phyloP scores from a whole-genome alignment of 2,329 filamentous ascomycete genomes.

The Stagonosporopsis rhizophila region DNA sequence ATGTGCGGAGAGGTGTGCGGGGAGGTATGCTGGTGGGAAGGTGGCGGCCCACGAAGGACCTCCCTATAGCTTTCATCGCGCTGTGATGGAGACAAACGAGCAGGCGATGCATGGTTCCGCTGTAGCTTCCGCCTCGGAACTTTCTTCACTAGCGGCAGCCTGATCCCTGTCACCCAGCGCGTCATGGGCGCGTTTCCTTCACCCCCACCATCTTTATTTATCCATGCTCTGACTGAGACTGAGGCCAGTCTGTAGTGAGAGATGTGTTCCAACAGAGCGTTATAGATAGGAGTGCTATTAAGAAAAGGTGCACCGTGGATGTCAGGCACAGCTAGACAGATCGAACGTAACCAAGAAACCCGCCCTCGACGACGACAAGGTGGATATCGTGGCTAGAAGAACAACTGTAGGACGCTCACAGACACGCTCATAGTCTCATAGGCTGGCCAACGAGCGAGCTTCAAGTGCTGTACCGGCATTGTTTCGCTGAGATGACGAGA shows the following conservation, averaged over 20 bases:
- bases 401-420: not conserved
- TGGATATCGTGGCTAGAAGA: not conserved
- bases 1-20: not conserved
- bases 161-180: constrained; percentile 17
- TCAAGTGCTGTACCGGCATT: not conserved
- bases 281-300: not conserved
- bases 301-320: not conserved
- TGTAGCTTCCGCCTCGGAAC: constrained; percentile 13
- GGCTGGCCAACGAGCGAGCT: not conserved
- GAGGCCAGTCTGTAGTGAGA: not conserved
- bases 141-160: constrained; percentile 15
- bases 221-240: not conserved
- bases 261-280: not conserved
- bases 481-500: not conserved
- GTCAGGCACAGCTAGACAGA: not conserved
- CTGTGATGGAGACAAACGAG: constrained; percentile 8
- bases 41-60: constrained; percentile 27
- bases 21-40: not conserved
- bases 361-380: not conserved
- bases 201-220: not conserved
- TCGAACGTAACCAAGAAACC: not conserved
- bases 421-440: not conserved
- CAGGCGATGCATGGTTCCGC: constrained; percentile 14
- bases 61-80: constrained; percentile 34
- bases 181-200: constrained; percentile 19